Base-by-base conservation (phyloP, 352 stramenopile genomes). In the Globisporangium iwayamae region DNA sequence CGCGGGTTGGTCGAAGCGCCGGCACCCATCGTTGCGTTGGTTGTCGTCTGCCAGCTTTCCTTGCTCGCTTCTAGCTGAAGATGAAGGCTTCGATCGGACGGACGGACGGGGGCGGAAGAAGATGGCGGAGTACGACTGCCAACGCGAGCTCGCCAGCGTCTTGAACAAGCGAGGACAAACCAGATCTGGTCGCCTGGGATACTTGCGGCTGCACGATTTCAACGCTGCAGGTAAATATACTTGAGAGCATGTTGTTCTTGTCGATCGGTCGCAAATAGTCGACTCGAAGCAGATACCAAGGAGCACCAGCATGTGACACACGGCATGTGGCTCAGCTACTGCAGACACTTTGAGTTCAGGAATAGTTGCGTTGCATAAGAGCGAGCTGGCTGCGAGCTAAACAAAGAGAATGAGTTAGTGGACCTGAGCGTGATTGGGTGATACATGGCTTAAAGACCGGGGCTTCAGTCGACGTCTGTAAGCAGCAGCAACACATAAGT, bases 21-120 rank as follows among this genome's bases (percentile, higher is more conserved):
- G 5, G 73, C 74, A 41, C 78, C 78, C 78, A 87, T 87, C 36
- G 50, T 64, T 41, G 10, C 36, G 50, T 64, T 41, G 10, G 36
- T 41, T 60, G 38, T 48, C 32, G 38, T 46, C 11, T 46, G 20
- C 58, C 4, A 36, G 38, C 36, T 47, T 45, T 36, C n/a, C 7
- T 53, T 9, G 57, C 46, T 47, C 25, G 16, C 34, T 38, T 38
- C 34, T 38, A 43, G 38, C 38, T 43, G 6, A 13, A 28, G 25
- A 28, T 28, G 25, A 28, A 16, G 16, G n/a, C 16, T 56, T 10
- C 38, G 50, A 22, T 30, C 20, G 18, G 28, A 39, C 14, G 30
- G 30, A 56, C 16, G 18, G 52, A 9, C 5, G 52, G 9, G 32
- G 52, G 8, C 16, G 43, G 43, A 45, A 54, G 56, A 55, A 39